A percentile compares a stretch with the other conserved stretches of the same genome.
Evolutionary conservation across 176 grass and related monocot species (phyloP).

Genomic region (Carex scoparia): DNA sequence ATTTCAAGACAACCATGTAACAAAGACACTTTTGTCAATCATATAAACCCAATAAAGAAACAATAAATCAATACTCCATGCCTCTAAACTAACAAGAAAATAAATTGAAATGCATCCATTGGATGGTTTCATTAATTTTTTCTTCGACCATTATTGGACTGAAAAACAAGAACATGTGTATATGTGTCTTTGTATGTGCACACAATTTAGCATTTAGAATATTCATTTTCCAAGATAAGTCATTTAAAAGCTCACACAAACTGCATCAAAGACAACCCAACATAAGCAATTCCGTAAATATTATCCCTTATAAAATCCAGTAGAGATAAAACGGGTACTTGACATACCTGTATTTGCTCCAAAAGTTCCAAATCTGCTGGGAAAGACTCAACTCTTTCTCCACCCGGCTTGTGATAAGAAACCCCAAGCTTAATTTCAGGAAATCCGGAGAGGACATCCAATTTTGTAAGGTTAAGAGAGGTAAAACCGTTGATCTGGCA

Average conservation of each 20-base stretch:
- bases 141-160: neutral
- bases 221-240: neutral
- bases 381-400: constrained; percentile 47
- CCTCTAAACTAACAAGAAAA: neutral
- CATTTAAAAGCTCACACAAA: neutral
- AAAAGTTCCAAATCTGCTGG: constrained; percentile 57
- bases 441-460: constrained; percentile 74
- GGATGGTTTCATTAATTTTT: neutral
- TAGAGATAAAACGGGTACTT: neutral
- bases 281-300: neutral
- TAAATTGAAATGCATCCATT: neutral
- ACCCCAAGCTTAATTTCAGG: constrained; percentile 74
- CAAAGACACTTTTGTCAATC: neutral
- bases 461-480: constrained; percentile 85
- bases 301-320: neutral
- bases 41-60: neutral
- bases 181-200: neutral
- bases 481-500: constrained; percentile 89
- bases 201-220: neutral
- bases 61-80: neutral
- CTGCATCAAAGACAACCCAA: neutral
- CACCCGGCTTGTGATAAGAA: constrained; percentile 42
- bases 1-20: neutral
- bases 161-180: neutral
- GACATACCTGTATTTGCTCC: constrained; percentile 60